Evolutionary conservation across 2,329 filamentous ascomycete species (phyloP).

Genomic region (Pestalotiopsis sp.): DNA sequence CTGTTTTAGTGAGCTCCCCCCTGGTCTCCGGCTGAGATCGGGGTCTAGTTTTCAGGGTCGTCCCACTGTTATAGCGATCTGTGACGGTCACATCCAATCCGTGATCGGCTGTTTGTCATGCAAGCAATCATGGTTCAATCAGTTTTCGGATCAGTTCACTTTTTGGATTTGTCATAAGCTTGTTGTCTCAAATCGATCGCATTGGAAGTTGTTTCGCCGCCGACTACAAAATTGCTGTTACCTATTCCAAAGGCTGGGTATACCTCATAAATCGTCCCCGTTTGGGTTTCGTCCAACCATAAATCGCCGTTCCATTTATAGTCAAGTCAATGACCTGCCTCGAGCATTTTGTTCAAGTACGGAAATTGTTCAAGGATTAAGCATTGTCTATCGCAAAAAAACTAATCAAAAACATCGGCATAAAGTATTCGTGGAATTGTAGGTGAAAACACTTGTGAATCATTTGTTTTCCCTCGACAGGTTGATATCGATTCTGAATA

Average conservation of each 20-base stretch:
- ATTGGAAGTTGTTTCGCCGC: background rate
- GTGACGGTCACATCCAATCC: background rate
- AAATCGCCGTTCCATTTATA: too few species aligned
- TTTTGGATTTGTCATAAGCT: background rate
- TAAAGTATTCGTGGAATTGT: too few species aligned
- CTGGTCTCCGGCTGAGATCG: background rate
- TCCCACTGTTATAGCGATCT: background rate
- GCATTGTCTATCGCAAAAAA: too few species aligned
- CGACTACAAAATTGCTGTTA: background rate
- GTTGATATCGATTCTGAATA: too few species aligned
- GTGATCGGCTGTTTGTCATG: background rate
- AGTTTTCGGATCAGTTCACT: background rate
- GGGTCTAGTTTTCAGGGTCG: background rate
- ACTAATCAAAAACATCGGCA: too few species aligned
- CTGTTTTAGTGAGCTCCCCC: background rate
- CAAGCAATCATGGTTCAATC: background rate
- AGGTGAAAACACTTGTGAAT: too few species aligned
- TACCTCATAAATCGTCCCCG: too few species aligned
- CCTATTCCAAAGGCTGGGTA: too few species aligned
- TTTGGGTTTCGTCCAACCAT: too few species aligned
- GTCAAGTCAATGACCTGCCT: background rate
- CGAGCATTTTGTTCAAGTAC: background rate
- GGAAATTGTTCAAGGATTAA: background rate
- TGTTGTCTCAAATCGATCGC: background rate
- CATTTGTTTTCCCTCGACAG: too few species aligned